Conservation (phyloP, 345 rosid genomes). For the Syzygium jambos region DNA sequence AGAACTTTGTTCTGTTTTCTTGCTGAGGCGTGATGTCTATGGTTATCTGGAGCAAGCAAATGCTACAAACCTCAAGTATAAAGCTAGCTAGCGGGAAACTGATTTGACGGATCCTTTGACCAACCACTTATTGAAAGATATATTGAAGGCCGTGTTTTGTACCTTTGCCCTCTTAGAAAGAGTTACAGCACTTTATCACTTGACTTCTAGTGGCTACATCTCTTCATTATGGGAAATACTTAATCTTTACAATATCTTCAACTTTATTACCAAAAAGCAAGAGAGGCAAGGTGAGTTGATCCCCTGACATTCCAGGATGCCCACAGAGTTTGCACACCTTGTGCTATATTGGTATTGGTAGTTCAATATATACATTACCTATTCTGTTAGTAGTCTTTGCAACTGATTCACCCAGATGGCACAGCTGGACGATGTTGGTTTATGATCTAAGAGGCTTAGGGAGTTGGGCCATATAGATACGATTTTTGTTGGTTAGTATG, state of each 20-base stretch:
- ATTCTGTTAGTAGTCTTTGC: background rate
- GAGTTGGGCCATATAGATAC: background rate
- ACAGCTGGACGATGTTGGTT: background rate
- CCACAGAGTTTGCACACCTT: background rate
- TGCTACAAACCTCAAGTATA: background rate
- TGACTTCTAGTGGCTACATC: background rate
- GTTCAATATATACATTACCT: background rate
- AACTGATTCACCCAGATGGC: background rate
- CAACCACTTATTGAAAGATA: background rate
- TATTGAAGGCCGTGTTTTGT: background rate
- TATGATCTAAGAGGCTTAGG: background rate
- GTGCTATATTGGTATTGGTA: background rate
- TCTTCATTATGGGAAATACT: background rate
- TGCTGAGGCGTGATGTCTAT: background rate
- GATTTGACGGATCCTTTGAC: background rate
- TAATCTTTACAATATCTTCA: background rate
- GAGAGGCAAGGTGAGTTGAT: background rate
- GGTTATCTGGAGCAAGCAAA: background rate
- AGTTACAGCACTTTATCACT: background rate
- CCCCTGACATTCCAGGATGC: background rate
- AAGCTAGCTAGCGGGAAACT: background rate
- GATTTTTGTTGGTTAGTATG: background rate
- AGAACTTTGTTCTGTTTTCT: background rate
- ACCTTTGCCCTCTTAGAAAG: background rate
- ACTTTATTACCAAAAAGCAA: background rate